Percentiles rank a stretch among this genome's conserved stretches.
Evolutionary conservation across 1,139 yeast genomes (phyloP).

Genomic region (Debaryomyces sp.): DNA sequence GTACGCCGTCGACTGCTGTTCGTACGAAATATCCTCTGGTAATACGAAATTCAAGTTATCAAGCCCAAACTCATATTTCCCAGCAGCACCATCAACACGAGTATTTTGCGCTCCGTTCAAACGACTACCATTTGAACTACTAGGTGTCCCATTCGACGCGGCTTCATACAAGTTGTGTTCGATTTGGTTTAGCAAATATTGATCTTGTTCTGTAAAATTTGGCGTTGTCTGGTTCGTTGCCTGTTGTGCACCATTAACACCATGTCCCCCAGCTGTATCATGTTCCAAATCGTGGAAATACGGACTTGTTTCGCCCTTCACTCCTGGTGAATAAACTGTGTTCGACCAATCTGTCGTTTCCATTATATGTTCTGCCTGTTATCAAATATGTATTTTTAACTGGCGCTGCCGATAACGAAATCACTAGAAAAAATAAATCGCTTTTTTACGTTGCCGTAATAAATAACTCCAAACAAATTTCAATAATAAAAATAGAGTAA

Average conservation of each 20-base stretch:
- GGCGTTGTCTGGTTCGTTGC: not conserved
- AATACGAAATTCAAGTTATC: constrained; percentile 32
- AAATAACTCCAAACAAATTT: not conserved
- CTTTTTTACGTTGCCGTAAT: not conserved
- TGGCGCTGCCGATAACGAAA: constrained; percentile 1
- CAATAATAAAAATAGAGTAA: not conserved
- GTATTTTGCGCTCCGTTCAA: constrained; percentile 1
- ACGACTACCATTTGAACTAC: not conserved
- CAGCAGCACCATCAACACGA: constrained; percentile 7
- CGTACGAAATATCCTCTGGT: constrained; percentile 30
- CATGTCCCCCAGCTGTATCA: not conserved
- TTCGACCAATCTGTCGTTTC: constrained; percentile 10
- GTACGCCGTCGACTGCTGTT: constrained; percentile 33
- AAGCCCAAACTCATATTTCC: constrained; percentile 27
- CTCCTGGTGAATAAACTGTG: constrained; percentile 6
- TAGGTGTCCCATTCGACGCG: constrained; percentile 9
- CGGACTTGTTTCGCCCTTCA: constrained; percentile 6
- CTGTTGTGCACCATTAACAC: not conserved
- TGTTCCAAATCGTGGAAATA: constrained; percentile 10
- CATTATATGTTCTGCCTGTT: constrained; percentile 3
- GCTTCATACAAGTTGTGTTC: constrained; percentile 27
- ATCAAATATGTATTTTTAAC: not conserved
- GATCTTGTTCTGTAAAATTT: constrained; percentile 25
- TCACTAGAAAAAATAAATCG: not conserved
- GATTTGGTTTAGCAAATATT: constrained; percentile 28